Percentiles rank a stretch among this genome's conserved stretches.
These are phyloP conservation scores for Monotropa hypopitys DNA, from an alignment of 179 eudicot genomes.

Conservation along the genomic window DNA sequence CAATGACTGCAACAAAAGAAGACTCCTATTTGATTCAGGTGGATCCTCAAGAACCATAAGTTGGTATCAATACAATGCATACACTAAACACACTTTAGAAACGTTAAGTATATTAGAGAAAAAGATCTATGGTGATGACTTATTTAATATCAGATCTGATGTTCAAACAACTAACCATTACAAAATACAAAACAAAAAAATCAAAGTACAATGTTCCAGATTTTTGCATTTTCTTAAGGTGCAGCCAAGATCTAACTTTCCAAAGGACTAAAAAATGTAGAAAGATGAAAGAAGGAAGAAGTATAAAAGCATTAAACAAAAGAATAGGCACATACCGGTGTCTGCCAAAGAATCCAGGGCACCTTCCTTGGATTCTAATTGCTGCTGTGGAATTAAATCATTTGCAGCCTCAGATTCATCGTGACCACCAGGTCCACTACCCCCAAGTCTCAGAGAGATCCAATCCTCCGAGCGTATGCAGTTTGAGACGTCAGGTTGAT, in stretches of 20 bases:
- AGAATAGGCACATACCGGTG: slow-evolving; percentile 35
- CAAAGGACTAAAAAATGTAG: not conserved
- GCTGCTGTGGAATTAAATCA: slow-evolving; percentile 31
- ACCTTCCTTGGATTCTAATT: slow-evolving; percentile 33
- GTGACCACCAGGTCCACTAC: slow-evolving; percentile 32
- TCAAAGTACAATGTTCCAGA: not conserved
- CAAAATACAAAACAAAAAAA: not conserved
- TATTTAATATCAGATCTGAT: not conserved
- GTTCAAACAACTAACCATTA: not conserved
- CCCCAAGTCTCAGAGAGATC: slow-evolving; percentile 90
- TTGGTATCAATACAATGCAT: not conserved
- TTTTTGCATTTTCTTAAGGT: not conserved
- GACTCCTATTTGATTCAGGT: not conserved
- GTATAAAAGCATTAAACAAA: not conserved
- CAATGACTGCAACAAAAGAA: not conserved
- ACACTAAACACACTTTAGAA: not conserved
- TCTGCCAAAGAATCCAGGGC: slow-evolving; percentile 41
- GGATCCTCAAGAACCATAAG: not conserved
- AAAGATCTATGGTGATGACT: too few species aligned
- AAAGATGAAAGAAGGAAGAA: not conserved
- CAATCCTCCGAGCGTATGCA: slow-evolving; percentile 58
- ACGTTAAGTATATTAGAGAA: too few species aligned
- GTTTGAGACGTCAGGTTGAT: slow-evolving; percentile 44
- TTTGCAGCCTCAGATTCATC: slow-evolving; percentile 30
- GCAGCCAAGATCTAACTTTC: not conserved